Base-by-base conservation (phyloP, 148 eudicot species). In the Dianthus caryophyllus region DNA sequence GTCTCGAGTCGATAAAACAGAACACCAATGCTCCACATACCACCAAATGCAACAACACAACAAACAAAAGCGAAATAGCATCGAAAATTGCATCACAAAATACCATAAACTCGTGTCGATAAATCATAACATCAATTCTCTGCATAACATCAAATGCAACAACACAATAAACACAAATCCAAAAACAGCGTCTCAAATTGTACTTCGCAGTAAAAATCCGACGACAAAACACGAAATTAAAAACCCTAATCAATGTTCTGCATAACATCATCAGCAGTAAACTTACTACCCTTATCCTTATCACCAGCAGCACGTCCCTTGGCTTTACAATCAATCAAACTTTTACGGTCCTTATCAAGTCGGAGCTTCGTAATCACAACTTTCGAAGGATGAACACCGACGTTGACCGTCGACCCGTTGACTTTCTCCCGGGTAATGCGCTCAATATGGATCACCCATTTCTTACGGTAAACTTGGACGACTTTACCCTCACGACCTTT, bases 391-490 rank as follows among this genome's bases (percentile, higher is more conserved):
- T 87, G 82, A 14, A 87, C 68, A 0, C 93, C 93, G 12, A 87
- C 93, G 17, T 87, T 87, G 8, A 87, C 93, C 0, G 93, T 83
- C 1, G 87, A 83, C 0, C 93, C 93, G 46, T 87, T 87, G 0
- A 87, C 93, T 74, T 87, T 88, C 82, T 88, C 94, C 0, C 94
- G 83, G 5, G 94, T 88, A 14, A 88, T 85, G 17, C 94, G 65
- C 64, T 88, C 93, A 3, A 88, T 77, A 46, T 88, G 89, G 73
- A 88, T 88, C 5, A 87, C 94, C 94, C 94, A 87, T 38, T 87
- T 87, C 76, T 82, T 81, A 5, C 93, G 73, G 80, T 87, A 87
- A 0, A 87, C 93, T 39, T 88, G 94, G 13, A 85, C 87, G 0
- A 88, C 79, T 61, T 88, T 88, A 0, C 94, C 94, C 24, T 88